These are phyloP conservation scores for Pichia sorboxylosa DNA, from an alignment of 1,139 yeast genomes.

Conservation along the genomic window DNA sequence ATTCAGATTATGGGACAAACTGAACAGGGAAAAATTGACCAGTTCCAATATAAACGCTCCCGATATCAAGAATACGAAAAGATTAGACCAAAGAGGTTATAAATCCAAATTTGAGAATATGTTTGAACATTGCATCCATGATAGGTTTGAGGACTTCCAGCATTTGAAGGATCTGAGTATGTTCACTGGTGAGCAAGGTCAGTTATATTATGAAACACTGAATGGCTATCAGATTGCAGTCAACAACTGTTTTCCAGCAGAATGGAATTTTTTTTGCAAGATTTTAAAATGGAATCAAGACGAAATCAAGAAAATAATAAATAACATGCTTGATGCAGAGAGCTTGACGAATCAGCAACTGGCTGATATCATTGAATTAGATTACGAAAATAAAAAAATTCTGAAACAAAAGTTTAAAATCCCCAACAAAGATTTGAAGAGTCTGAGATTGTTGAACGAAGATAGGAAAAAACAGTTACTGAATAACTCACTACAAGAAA, in stretches of 20 bases:
- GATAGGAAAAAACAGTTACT: slow-evolving; percentile 16
- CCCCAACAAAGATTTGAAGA: slow-evolving; percentile 24
- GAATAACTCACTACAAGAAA: slow-evolving; percentile 18
- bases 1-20: slow-evolving; percentile 36
- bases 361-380: slow-evolving; percentile 43
- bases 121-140: slow-evolving; percentile 49
- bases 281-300: slow-evolving; percentile 60
- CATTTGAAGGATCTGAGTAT: not conserved
- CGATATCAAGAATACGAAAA: slow-evolving; percentile 12
- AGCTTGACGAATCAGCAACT: slow-evolving; percentile 12
- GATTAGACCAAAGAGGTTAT: slow-evolving; percentile 42
- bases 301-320: slow-evolving; percentile 48
- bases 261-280: slow-evolving; percentile 62
- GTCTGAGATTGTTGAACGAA: slow-evolving; percentile 10
- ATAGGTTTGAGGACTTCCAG: slow-evolving; percentile 18
- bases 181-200: slow-evolving; percentile 47
- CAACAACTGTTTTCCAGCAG: slow-evolving; percentile 41
- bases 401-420: slow-evolving; percentile 36
- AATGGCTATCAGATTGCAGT: slow-evolving; percentile 50
- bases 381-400: slow-evolving; percentile 49
- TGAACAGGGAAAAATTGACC: slow-evolving; percentile 8
- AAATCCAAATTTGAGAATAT: slow-evolving; percentile 51
- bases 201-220: slow-evolving; percentile 77
- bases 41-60: not conserved
- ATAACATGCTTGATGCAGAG: slow-evolving; percentile 24